Evolutionary conservation across 768 basidiomycete genomes (phyloP).

Genomic region (Filobasidium wieringae): DNA sequence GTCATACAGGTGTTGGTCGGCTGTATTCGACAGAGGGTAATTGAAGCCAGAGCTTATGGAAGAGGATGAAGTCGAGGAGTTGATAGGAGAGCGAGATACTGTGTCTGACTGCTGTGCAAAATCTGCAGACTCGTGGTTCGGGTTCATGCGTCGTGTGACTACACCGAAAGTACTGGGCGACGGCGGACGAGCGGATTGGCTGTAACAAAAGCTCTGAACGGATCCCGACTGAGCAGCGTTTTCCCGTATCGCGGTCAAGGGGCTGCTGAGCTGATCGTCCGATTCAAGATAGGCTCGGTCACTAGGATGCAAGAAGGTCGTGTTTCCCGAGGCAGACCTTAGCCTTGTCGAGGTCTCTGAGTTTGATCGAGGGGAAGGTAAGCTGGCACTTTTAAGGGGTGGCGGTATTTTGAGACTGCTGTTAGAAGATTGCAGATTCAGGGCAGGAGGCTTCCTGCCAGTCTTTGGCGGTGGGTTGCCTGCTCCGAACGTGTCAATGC

Average conservation of each 20-base stretch:
- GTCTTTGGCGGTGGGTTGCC: background rate
- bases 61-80: background rate
- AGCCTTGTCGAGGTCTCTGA: background rate
- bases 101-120: background rate
- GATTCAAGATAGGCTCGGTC: background rate
- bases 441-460: background rate
- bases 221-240: no score
- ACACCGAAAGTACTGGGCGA: constrained; percentile 24
- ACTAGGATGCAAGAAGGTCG: background rate
- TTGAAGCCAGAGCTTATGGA: background rate
- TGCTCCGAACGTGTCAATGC: background rate
- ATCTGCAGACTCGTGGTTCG: background rate
- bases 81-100: background rate
- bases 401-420: constrained; percentile 17
- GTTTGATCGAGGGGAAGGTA: background rate
- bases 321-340: background rate
- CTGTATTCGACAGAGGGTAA: background rate
- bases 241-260: no score
- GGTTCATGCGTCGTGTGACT: constrained; percentile 7
- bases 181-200: constrained; percentile 23
- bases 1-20: background rate
- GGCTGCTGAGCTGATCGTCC: background rate
- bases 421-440: constrained; percentile 43
- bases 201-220: constrained; percentile 20
- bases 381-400: constrained; percentile 10